Conservation (phyloP, 768 basidiomycete species). For the Russula lepida region DNA sequence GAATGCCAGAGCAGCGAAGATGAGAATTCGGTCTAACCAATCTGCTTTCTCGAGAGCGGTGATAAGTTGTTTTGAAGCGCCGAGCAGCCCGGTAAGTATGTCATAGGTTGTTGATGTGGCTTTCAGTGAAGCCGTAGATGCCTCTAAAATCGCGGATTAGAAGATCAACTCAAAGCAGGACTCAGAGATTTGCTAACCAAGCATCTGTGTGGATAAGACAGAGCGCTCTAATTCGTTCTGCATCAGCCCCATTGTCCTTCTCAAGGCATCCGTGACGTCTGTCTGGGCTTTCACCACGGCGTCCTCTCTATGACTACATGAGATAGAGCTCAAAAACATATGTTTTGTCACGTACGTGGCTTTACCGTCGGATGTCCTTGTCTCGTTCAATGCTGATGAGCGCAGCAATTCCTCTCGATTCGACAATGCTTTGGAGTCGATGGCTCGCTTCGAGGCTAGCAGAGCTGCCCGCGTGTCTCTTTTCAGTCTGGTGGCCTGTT, state of each 20-base stretch:
- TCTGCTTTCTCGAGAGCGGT: constrained; percentile 85
- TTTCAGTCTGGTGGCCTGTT: constrained; percentile 38
- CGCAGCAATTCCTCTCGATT: constrained; percentile 63
- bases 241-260: constrained; percentile 79
- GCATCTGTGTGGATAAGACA: constrained; percentile 75
- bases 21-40: constrained; percentile 83
- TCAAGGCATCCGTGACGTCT: constrained; percentile 80
- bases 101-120: constrained; percentile 74
- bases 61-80: constrained; percentile 76
- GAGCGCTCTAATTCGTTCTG: constrained; percentile 88
- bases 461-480: constrained; percentile 60
- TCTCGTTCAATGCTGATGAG: constrained; percentile 42
- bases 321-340: background rate
- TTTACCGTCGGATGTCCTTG: constrained; percentile 47
- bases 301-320: constrained; percentile 51
- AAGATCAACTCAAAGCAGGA: background rate
- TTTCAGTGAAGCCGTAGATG: constrained; percentile 68
- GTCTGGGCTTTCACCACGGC: constrained; percentile 81
- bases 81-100: constrained; percentile 57
- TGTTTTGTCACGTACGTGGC: constrained; percentile 39
- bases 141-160: constrained; percentile 39
- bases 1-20: constrained; percentile 70
- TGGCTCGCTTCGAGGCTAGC: constrained; percentile 62
- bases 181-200: constrained; percentile 42
- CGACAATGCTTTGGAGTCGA: constrained; percentile 52